Evolutionary conservation across 1,139 yeast genomes (phyloP).

Genomic region (Petasospora fabianii): DNA sequence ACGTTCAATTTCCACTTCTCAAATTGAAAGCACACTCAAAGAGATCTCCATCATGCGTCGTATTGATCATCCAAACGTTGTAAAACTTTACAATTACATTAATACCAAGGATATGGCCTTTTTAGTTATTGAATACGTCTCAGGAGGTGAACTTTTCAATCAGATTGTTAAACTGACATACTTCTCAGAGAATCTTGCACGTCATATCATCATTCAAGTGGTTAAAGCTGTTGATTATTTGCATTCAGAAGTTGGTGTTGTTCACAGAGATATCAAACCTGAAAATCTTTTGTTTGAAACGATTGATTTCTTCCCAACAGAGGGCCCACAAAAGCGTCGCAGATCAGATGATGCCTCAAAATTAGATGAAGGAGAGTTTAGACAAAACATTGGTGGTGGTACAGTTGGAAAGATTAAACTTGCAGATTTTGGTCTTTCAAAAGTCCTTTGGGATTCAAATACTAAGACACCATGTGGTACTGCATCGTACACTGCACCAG

Average conservation of each 20-base stretch:
- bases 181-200: conserved; percentile 78
- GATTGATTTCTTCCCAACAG: conserved; percentile 50
- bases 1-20: conserved; percentile 39
- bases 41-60: conserved; percentile 63
- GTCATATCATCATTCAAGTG: conserved; percentile 82
- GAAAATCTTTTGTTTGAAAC: conserved; percentile 85
- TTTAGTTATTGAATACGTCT: conserved; percentile 75
- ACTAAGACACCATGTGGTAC: conserved; percentile 90
- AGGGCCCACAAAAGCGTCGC: conserved; percentile 27
- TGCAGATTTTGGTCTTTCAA: conserved; percentile 92
- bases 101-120: conserved; percentile 66
- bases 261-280: conserved; percentile 90
- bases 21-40: conserved; percentile 50
- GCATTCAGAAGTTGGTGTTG: conserved; percentile 75
- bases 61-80: conserved; percentile 64
- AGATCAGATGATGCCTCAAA: conserved; percentile 62
- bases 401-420: conserved; percentile 81
- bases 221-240: conserved; percentile 78
- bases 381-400: conserved; percentile 81
- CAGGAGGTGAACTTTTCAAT: conserved; percentile 94
- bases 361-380: conserved; percentile 81
- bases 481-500: conserved; percentile 92
- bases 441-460: conserved; percentile 64
- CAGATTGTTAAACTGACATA: conserved; percentile 90
- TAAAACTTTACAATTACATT: conserved; percentile 61